Percentiles rank a stretch among this genome's conserved stretches.
Conservation (phyloP, 2,329 filamentous ascomycete species). For the Fulvia fulva region DNA sequence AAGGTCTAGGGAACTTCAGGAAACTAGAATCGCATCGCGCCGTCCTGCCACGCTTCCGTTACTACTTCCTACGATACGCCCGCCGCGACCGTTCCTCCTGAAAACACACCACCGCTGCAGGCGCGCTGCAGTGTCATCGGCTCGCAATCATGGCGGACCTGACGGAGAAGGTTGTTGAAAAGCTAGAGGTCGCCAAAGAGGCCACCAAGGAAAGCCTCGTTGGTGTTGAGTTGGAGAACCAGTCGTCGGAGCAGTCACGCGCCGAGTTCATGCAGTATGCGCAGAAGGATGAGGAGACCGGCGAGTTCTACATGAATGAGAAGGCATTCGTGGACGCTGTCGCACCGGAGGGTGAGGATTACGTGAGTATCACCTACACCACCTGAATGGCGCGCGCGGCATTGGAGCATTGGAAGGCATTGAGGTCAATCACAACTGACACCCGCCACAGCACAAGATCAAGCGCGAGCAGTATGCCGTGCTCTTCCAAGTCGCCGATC, state of each 20-base stretch:
- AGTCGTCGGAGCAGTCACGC: conserved; percentile 69
- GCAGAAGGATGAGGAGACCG: conserved; percentile 67
- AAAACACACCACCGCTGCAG: conserved; percentile 6
- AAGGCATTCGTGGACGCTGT: conserved; percentile 90
- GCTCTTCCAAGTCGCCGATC: conserved; percentile 87
- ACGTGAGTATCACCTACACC: conserved; percentile 51
- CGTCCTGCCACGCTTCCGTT: neutral
- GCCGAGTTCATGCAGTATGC: conserved; percentile 74
- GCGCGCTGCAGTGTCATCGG: conserved; percentile 28
- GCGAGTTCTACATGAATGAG: conserved; percentile 74
- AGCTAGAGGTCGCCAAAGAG: conserved; percentile 23
- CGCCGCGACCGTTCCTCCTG: neutral
- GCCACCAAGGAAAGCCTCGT: conserved; percentile 51
- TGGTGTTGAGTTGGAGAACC: conserved; percentile 50
- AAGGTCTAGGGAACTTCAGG: too few relatives aligned
- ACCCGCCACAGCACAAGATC: conserved; percentile 80
- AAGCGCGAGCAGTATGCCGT: conserved; percentile 92
- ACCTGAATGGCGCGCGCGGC: neutral
- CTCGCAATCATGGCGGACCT: conserved; percentile 28
- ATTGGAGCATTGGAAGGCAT: neutral
- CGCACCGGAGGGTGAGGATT: conserved; percentile 82
- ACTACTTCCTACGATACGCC: neutral
- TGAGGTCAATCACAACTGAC: conserved; percentile 10
- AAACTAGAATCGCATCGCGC: neutral
- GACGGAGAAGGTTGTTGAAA: conserved; percentile 53